Conservation (phyloP, 2,329 filamentous ascomycete genomes). For the Stemphylium vesicarium region DNA sequence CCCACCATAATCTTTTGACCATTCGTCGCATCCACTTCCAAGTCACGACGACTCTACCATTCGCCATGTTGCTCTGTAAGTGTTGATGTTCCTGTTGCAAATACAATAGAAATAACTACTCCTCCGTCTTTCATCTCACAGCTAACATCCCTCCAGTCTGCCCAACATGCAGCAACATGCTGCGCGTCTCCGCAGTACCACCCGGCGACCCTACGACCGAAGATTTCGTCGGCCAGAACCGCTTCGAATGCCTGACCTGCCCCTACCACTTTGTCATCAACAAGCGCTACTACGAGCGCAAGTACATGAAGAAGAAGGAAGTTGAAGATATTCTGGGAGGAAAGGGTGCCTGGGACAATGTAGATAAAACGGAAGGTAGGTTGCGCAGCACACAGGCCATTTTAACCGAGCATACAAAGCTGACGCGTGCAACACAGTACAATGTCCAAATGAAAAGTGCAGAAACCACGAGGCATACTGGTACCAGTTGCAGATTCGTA, state of each 20-base stretch:
- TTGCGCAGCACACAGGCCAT: background rate
- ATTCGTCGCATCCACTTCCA: constrained; percentile 1
- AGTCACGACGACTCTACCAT: constrained; percentile 6
- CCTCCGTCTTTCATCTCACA: no score
- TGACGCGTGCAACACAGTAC: constrained; percentile 57
- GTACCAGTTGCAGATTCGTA: constrained; percentile 96
- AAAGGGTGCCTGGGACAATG: constrained; percentile 87
- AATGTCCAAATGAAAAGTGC: constrained; percentile 83
- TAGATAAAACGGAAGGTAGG: constrained; percentile 74
- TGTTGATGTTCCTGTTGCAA: background rate
- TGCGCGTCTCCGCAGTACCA: constrained; percentile 68
- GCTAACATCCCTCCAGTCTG: constrained; percentile 62
- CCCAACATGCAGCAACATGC: constrained; percentile 81
- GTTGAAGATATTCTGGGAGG: constrained; percentile 91
- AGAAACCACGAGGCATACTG: constrained; percentile 86
- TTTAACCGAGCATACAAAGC: background rate
- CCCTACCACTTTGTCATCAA: constrained; percentile 88
- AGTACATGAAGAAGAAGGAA: constrained; percentile 80
- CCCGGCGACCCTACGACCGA: constrained; percentile 48
- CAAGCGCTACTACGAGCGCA: constrained; percentile 80
- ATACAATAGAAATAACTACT: no score
- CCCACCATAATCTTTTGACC: constrained; percentile 31
- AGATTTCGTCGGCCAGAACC: constrained; percentile 63
- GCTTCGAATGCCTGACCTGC: constrained; percentile 93
- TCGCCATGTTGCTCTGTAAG: constrained; percentile 70